Base-by-base conservation (phyloP, 129 eudicot genomes). In the Centrapalus pauciflorus region DNA sequence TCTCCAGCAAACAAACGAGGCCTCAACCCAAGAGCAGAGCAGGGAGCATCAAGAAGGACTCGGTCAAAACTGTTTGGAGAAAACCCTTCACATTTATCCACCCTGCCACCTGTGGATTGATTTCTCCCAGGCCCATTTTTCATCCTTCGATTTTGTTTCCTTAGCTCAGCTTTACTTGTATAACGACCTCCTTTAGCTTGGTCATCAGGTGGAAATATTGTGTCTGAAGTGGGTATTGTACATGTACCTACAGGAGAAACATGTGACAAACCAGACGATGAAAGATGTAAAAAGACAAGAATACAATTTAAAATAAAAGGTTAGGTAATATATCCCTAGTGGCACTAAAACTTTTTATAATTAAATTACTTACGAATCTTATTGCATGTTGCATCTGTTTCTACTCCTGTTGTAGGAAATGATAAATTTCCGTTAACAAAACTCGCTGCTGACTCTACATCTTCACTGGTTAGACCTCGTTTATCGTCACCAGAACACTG, bases 1-100 rank as follows among this genome's bases (percentile, higher is more conserved):
- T 85, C 96, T 56, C 90, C 96, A 43, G 90, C 76, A 86, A 89
- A 94, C 30, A 94, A 76, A 9, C 99, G 86, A 23, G 99, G 99
- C 61, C 99, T 82, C 49, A 89, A 67, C 26, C 97, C 99, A 82
- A 94, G 93, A 69, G 99, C 99, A 60, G 99, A 94, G 71, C 97
- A 89, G 30, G 97, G 99, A 74, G 97, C 97, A 86, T 94, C 99
- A 43, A 94, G 97, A 70, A 94, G 99, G 37, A 94, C 95, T 27
- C 99, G 89, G 58, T 94, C 99, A 79, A 94, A 94, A 79, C 93
- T 94, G 72, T 84, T 87, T 5, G 99, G 90, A n/a, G 57, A 51
- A 75, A 94, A 94, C 11, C 99, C 99, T 72, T 76, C 67, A 32
- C 85, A 86, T 65, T 82, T 89, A 73, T 79, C 83, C 73, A 81